These are phyloP conservation scores for Diaporthe citri DNA, from an alignment of 2,329 filamentous ascomycete species.

Conservation along the genomic window DNA sequence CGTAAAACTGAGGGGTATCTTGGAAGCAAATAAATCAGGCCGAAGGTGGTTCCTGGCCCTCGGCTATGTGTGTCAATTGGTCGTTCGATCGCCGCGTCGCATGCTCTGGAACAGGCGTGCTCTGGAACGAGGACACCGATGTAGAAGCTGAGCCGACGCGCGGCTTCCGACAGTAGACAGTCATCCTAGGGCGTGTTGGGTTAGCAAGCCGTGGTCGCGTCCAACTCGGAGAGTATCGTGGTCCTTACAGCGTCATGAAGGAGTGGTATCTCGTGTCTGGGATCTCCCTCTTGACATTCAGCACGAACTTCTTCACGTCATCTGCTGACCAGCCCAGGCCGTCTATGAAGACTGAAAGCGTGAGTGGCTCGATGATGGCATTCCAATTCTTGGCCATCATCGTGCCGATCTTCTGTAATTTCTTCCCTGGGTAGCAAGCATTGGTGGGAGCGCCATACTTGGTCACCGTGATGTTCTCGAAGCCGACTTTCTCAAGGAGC, in stretches of 20 bases:
- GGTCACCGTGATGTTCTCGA: conserved; percentile 45
- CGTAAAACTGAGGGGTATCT: conserved; percentile 29
- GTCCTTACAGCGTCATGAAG: conserved; percentile 47
- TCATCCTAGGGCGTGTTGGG: conserved; percentile 43
- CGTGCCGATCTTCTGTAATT: conserved; percentile 47
- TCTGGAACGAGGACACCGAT: conserved; percentile 23
- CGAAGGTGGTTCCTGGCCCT: background rate
- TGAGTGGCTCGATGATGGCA: conserved; percentile 46
- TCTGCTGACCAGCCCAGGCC: conserved; percentile 46
- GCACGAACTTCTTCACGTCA: conserved; percentile 43
- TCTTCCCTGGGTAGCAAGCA: conserved; percentile 48
- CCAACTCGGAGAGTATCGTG: no score
- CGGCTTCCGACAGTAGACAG: conserved; percentile 48
- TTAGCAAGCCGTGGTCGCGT: conserved; percentile 10
- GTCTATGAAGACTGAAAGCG: conserved; percentile 43
- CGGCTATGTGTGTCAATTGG: conserved; percentile 4
- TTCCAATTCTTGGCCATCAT: conserved; percentile 48
- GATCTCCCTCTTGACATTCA: conserved; percentile 45
- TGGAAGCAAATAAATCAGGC: background rate
- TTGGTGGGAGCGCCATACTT: conserved; percentile 48
- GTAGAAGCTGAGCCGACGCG: conserved; percentile 43
- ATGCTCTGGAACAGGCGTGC: conserved; percentile 1
- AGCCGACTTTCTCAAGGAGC: conserved; percentile 44
- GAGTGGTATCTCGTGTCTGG: conserved; percentile 47
- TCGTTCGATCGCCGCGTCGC: conserved; percentile 8